Conservation (phyloP, 495 filamentous ascomycete genomes). For the Aspergillus coremiiformis region DNA sequence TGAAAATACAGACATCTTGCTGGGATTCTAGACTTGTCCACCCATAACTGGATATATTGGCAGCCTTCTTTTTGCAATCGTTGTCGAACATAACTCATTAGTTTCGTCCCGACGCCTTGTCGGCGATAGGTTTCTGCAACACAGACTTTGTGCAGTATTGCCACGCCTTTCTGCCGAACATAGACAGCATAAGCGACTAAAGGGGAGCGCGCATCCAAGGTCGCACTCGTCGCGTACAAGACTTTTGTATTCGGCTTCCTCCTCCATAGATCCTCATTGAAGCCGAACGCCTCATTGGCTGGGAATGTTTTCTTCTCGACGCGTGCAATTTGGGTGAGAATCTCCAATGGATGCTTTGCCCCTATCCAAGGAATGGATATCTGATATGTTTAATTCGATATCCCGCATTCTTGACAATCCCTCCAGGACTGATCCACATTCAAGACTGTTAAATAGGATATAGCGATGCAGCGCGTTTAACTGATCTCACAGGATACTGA, state of each 20-base stretch:
- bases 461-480: background rate
- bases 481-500: too few species aligned
- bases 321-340: conserved; percentile 37
- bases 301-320: conserved; percentile 55
- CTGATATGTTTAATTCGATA: conserved; percentile 27
- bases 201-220: conserved; percentile 9
- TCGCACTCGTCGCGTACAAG: conserved; percentile 33
- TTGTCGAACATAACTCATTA: conserved; percentile 42
- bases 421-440: conserved; percentile 18
- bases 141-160: conserved; percentile 54
- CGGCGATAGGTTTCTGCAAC: conserved; percentile 45
- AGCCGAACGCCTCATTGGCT: conserved; percentile 47
- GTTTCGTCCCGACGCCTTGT: conserved; percentile 45
- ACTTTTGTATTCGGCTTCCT: conserved; percentile 51
- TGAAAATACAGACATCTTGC: conserved; percentile 44
- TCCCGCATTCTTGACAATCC: conserved; percentile 31
- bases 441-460: conserved; percentile 1
- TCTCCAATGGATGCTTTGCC: conserved; percentile 27
- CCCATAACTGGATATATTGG: conserved; percentile 52
- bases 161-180: conserved; percentile 44
- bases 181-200: conserved; percentile 50
- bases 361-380: conserved; percentile 39
- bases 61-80: conserved; percentile 47
- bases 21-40: conserved; percentile 46
- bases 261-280: conserved; percentile 44